phyloP scores from a whole-genome alignment of 2,329 filamentous ascomycete species.

The Penicillium sp. region DNA sequence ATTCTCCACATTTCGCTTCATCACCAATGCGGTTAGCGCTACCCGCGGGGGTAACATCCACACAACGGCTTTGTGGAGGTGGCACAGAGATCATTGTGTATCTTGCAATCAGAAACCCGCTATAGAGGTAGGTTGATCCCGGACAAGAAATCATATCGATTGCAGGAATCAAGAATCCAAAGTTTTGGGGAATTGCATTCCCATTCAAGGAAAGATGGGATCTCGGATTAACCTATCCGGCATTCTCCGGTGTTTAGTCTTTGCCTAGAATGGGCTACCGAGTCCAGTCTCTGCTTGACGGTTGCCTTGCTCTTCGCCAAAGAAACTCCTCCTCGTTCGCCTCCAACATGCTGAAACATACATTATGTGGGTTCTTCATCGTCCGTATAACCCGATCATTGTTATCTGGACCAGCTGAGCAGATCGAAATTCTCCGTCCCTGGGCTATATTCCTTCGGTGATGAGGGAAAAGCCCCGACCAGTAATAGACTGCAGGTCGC shows the following conservation, averaged over 20 bases:
- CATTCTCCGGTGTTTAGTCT: constrained; percentile 1
- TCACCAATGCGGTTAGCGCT: constrained; percentile 3
- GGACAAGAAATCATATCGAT: neutral
- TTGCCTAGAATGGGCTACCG: constrained; percentile 5
- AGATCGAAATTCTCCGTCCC: no score
- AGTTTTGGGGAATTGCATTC: constrained; percentile 10
- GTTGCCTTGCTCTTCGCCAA: neutral
- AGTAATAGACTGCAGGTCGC: neutral
- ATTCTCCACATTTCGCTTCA: constrained; percentile 4
- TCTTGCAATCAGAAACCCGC: neutral
- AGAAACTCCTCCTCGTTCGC: no score
- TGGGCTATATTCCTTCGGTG: no score
- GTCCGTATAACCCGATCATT: no score
- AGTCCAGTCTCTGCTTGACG: constrained; percentile 1
- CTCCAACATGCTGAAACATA: no score
- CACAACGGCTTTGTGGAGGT: constrained; percentile 4
- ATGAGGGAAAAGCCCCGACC: no score
- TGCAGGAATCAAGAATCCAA: neutral
- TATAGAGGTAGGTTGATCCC: neutral
- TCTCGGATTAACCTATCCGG: constrained; percentile 4
- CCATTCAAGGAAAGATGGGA: constrained; percentile 10
- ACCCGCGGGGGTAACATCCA: constrained; percentile 2
- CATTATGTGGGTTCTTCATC: no score
- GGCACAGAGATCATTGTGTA: neutral
- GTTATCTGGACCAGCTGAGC: no score